phyloP scores from a whole-genome alignment of 164 flowering plant genomes.

The Macadamia integrifolia region DNA sequence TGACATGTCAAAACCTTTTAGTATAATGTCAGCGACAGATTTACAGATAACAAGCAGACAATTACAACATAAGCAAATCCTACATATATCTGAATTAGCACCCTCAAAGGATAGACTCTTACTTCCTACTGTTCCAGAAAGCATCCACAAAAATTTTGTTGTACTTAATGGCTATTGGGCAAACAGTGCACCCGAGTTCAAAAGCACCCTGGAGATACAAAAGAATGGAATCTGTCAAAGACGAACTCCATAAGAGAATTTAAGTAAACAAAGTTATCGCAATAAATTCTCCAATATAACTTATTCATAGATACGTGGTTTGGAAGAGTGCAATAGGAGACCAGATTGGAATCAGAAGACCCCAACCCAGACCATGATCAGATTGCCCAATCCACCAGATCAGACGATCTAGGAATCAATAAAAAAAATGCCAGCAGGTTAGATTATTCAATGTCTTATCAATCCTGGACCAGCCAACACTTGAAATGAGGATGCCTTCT shows the following conservation, averaged over 20 bases:
- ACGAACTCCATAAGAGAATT: neutral
- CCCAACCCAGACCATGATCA: too few species aligned
- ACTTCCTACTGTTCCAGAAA: constrained; percentile 97
- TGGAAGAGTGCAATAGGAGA: too few species aligned
- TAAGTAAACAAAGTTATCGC: neutral
- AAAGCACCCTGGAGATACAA: constrained; percentile 72
- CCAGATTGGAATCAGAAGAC: too few species aligned
- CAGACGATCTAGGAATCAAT: too few species aligned
- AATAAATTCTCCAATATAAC: too few species aligned
- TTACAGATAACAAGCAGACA: neutral
- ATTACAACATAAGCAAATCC: neutral
- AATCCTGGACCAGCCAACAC: too few species aligned
- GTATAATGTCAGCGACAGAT: neutral
- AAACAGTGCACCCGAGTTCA: constrained; percentile 92
- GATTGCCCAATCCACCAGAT: too few species aligned
- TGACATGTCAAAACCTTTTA: neutral
- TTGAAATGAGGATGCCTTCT: too few species aligned
- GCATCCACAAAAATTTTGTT: constrained; percentile 98
- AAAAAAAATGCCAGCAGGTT: too few species aligned
- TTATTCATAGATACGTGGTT: too few species aligned
- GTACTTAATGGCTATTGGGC: constrained; percentile 97
- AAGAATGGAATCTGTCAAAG: neutral
- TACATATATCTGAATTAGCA: neutral
- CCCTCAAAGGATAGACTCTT: constrained; percentile 18
- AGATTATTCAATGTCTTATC: too few species aligned